Evolutionary conservation across 2,329 filamentous ascomycete genomes (phyloP).

Genomic region (Ophiobolus disseminans): DNA sequence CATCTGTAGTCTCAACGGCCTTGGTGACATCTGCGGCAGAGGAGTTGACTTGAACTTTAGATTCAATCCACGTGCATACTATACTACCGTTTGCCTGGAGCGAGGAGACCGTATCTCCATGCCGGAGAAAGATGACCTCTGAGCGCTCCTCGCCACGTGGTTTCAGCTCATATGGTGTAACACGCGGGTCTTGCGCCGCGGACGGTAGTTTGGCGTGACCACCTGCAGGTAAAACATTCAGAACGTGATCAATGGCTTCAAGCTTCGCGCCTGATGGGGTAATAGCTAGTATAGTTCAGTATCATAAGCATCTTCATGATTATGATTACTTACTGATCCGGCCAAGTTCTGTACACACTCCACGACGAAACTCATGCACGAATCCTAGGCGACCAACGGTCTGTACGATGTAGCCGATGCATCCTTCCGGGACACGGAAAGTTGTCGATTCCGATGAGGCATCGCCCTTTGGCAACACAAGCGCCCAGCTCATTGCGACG

Average conservation of each 20-base stretch:
- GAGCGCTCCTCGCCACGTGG: constrained; percentile 13
- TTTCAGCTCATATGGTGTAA: constrained; percentile 29
- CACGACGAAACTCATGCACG: constrained; percentile 1
- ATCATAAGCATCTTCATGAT: too few relatives aligned
- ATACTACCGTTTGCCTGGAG: constrained; percentile 13
- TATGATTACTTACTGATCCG: constrained; percentile 28
- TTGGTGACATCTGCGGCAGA: constrained; percentile 29
- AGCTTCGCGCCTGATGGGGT: constrained; percentile 33
- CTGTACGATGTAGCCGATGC: constrained; percentile 12
- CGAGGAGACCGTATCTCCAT: constrained; percentile 33
- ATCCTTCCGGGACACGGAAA: constrained; percentile 8
- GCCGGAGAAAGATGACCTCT: constrained; percentile 40
- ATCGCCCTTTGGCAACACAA: constrained; percentile 3
- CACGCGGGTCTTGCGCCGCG: constrained; percentile 4
- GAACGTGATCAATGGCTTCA: constrained; percentile 24
- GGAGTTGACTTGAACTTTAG: constrained; percentile 42
- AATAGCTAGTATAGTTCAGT: constrained; percentile 15
- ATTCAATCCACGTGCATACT: constrained; percentile 21
- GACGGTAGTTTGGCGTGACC: neutral
- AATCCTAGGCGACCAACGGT: neutral
- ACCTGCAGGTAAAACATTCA: constrained; percentile 28
- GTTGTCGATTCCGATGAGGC: neutral
- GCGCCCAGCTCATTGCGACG: constrained; percentile 22
- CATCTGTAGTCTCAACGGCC: neutral
- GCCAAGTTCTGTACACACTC: constrained; percentile 19